Conservation (phyloP, 2,329 filamentous ascomycete genomes). For the Monosporascus sp. region DNA sequence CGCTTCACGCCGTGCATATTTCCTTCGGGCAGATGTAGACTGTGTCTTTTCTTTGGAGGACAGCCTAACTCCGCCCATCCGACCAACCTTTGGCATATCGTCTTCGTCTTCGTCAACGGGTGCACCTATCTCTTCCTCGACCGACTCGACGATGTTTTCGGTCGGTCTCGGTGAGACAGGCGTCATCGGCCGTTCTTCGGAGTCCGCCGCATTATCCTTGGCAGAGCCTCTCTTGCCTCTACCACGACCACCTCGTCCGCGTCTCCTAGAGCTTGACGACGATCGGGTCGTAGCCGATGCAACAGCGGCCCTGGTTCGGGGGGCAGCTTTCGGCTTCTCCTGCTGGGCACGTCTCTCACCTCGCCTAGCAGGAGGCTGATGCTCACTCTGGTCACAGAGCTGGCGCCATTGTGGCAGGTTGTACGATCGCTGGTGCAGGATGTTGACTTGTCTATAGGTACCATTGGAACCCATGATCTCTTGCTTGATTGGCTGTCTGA, state of each 20-base stretch:
- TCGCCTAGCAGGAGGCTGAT: slow-evolving; percentile 87
- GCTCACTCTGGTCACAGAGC: slow-evolving; percentile 88
- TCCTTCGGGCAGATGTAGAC: slow-evolving; percentile 79
- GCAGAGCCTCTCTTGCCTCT: slow-evolving; percentile 32
- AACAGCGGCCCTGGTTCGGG: slow-evolving; percentile 34
- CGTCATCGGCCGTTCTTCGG: slow-evolving; percentile 51
- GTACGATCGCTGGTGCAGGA: slow-evolving; percentile 92
- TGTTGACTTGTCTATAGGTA: slow-evolving; percentile 94
- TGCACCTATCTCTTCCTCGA: slow-evolving; percentile 42
- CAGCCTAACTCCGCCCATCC: slow-evolving; percentile 45
- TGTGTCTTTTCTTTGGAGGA: slow-evolving; percentile 56
- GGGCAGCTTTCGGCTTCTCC: slow-evolving; percentile 42
- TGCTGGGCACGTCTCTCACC: slow-evolving; percentile 68
- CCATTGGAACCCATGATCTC: slow-evolving; percentile 96
- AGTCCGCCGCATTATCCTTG: slow-evolving; percentile 31
- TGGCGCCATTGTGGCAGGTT: slow-evolving; percentile 95
- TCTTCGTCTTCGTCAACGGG: slow-evolving; percentile 43
- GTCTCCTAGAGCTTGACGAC: slow-evolving; percentile 30
- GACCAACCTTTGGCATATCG: slow-evolving; percentile 34
- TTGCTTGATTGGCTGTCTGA: slow-evolving; percentile 96
- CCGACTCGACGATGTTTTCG: slow-evolving; percentile 36
- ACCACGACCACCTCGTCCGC: slow-evolving; percentile 33
- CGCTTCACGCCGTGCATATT: slow-evolving; percentile 75
- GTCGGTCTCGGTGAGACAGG: slow-evolving; percentile 49
- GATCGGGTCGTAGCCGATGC: slow-evolving; percentile 20